A percentile compares a stretch with the other conserved stretches of the same genome.
These are phyloP conservation scores for Aspergillus sclerotialis DNA, from an alignment of 2,329 filamentous ascomycete species.

Conservation along the genomic window DNA sequence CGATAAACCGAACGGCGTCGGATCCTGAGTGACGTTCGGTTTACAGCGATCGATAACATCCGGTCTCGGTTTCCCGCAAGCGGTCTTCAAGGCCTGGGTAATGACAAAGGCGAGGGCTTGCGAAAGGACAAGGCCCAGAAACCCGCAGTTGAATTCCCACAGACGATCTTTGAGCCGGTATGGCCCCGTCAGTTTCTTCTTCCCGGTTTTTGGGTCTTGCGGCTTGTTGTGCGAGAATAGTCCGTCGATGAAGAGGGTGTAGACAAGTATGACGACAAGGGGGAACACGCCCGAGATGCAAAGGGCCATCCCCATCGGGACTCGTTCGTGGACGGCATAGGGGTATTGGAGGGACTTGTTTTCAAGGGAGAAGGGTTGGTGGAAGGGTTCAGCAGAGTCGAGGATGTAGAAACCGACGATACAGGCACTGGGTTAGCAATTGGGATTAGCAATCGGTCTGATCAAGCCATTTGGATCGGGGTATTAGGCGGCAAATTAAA, in stretches of 20 bases:
- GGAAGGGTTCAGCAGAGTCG: conserved; percentile 48
- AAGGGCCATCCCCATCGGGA: conserved; percentile 45
- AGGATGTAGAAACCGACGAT: conserved; percentile 46
- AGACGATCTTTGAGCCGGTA: conserved; percentile 50
- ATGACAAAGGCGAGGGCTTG: conserved; percentile 52
- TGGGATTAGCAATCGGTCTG: conserved; percentile 6
- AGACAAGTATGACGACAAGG: conserved; percentile 45
- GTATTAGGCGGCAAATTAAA: background rate
- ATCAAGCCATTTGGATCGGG: background rate
- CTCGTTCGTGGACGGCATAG: conserved; percentile 49
- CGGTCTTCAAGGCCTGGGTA: conserved; percentile 52
- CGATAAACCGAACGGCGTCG: conserved; percentile 34
- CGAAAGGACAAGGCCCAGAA: conserved; percentile 49
- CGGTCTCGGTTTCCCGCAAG: conserved; percentile 53
- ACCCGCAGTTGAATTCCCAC: conserved; percentile 58
- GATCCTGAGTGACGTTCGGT: conserved; percentile 28
- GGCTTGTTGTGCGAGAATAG: conserved; percentile 47
- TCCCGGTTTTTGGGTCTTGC: conserved; percentile 24
- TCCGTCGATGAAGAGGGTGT: conserved; percentile 53
- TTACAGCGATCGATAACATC: conserved; percentile 53
- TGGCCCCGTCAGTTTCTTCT: conserved; percentile 35
- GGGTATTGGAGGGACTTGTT: conserved; percentile 54
- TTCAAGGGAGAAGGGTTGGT: conserved; percentile 51
- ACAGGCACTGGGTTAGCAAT: conserved; percentile 38
- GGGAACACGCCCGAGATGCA: conserved; percentile 46